Percentiles rank a stretch among this genome's conserved stretches.
Evolutionary conservation across 179 eudicot genomes (phyloP).

Genomic region (Corrigiola litoralis): DNA sequence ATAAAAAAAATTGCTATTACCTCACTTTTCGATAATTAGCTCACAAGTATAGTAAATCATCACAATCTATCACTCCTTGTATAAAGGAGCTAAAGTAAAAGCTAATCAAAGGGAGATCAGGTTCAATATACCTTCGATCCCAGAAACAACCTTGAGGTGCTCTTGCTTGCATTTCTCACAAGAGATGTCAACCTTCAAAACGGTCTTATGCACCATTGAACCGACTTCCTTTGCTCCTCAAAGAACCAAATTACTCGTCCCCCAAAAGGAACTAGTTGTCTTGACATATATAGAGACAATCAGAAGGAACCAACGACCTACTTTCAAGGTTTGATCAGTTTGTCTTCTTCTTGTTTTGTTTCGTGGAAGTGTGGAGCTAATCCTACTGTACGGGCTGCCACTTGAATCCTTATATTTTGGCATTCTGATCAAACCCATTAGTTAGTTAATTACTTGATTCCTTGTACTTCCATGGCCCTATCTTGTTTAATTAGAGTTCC

Average conservation of each 20-base stretch:
- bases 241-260: background rate
- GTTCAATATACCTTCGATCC: constrained; percentile 29
- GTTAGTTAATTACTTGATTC: background rate
- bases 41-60: no score
- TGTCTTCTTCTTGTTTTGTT: background rate
- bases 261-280: background rate
- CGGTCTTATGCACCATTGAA: constrained; percentile 21
- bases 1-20: no score
- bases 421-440: background rate
- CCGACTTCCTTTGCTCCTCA: background rate
- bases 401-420: background rate
- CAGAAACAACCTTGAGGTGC: constrained; percentile 16
- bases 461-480: background rate
- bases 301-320: background rate
- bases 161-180: constrained; percentile 30
- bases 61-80: no score
- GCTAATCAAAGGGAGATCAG: no score
- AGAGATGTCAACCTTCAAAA: constrained; percentile 26
- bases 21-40: no score
- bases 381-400: background rate
- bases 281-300: constrained; percentile 7
- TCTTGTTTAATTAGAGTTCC: background rate
- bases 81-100: no score
- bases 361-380: background rate
- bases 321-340: background rate